Percentiles rank a stretch among this genome's conserved stretches.
These are phyloP conservation scores for Alternaria panax DNA, from an alignment of 2,329 filamentous ascomycete genomes.

Conservation along the genomic window DNA sequence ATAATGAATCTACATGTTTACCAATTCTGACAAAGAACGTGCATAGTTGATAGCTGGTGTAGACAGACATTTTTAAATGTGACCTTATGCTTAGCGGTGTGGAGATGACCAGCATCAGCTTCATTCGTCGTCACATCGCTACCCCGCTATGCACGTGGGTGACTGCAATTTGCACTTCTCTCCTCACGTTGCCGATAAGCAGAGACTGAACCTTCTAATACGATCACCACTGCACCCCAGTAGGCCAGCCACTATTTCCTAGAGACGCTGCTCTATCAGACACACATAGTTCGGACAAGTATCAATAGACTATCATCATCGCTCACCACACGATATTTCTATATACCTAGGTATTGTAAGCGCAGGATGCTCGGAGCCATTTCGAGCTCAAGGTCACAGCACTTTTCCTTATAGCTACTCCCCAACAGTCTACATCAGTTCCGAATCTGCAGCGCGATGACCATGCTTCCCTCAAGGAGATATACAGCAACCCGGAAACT, in stretches of 20 bases:
- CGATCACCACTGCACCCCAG: no score
- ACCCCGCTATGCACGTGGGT: not conserved
- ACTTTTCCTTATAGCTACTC: not conserved
- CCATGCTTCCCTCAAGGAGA: not conserved
- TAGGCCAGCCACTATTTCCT: not conserved
- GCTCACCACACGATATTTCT: no score
- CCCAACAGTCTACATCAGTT: not conserved
- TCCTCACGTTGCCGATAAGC: no score
- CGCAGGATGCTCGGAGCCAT: no score
- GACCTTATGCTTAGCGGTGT: not conserved
- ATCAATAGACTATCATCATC: no score
- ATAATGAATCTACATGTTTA: not conserved
- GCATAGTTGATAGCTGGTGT: not conserved
- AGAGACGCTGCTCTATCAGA: no score
- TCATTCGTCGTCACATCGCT: not conserved
- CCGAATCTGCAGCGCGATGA: not conserved
- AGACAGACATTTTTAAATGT: not conserved
- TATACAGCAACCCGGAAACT: not conserved
- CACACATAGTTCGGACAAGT: no score
- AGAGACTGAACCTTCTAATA: no score
- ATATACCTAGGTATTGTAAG: no score
- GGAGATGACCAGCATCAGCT: rapidly evolving
- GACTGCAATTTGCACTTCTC: no score
- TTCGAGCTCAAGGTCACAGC: not conserved
- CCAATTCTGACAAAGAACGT: rapidly evolving